Percentiles rank a stretch among this genome's conserved stretches.
Evolutionary conservation across 257 asterid species (phyloP).

Genomic region (Forsythia viridissima): DNA sequence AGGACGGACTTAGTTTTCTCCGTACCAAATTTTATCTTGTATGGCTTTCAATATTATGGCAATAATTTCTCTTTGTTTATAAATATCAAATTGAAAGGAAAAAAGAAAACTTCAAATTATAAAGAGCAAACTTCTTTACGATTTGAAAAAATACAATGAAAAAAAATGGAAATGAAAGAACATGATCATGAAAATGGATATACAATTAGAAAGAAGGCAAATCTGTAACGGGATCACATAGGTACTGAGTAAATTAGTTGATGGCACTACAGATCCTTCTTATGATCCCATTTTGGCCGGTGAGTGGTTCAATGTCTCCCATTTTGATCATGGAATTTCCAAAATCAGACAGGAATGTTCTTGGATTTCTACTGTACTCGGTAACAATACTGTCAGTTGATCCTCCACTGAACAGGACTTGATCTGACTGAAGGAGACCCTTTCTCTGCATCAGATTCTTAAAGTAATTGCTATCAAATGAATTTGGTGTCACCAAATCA

Average conservation of each 20-base stretch:
- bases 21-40: no score
- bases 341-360: constrained; percentile 14
- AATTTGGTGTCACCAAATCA: constrained; percentile 31
- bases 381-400: constrained; percentile 19
- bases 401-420: constrained; percentile 29
- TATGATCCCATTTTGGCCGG: constrained; percentile 33
- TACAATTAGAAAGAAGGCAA: neutral
- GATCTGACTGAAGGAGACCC: constrained; percentile 33
- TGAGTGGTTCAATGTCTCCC: constrained; percentile 33
- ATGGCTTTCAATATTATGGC: no score
- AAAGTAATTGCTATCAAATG: constrained; percentile 27
- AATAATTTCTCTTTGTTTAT: no score
- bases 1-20: no score
- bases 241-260: neutral
- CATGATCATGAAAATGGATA: no score
- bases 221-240: neutral
- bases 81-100: no score
- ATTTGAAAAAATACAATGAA: neutral
- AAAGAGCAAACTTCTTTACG: neutral
- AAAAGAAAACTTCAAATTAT: no score
- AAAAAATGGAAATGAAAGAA: no score
- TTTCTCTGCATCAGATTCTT: constrained; percentile 27
- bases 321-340: constrained; percentile 33
- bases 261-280: constrained; percentile 33
- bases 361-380: constrained; percentile 18